phyloP scores from a whole-genome alignment of 495 filamentous ascomycete genomes.

The Amorphotheca resinae region DNA sequence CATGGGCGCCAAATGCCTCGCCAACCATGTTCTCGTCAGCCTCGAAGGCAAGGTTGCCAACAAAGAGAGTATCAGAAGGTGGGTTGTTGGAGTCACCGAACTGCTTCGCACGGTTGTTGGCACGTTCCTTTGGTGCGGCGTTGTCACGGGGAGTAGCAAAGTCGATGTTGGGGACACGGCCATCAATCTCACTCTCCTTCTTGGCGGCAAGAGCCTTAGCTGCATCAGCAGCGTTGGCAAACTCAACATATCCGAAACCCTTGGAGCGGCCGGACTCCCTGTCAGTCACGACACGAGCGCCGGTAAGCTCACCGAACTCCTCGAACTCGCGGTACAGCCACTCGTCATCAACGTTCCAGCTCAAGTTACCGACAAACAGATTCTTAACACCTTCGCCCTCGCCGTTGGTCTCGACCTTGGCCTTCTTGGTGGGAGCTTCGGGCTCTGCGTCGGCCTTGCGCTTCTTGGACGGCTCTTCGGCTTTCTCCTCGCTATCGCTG shows the following conservation, averaged over 20 bases:
- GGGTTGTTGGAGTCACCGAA: conserved; percentile 70
- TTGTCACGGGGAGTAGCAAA: conserved; percentile 60
- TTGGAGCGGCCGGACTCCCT: conserved; percentile 71
- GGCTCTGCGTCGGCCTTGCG: conserved; percentile 68
- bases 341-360: conserved; percentile 90
- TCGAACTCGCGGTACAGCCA: conserved; percentile 81
- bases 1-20: conserved; percentile 62
- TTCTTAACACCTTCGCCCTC: conserved; percentile 51
- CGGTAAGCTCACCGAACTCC: conserved; percentile 62
- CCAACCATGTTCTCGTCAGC: conserved; percentile 63
- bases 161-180: conserved; percentile 80
- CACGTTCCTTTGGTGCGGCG: conserved; percentile 40
- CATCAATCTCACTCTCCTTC: conserved; percentile 71
- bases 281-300: conserved; percentile 74
- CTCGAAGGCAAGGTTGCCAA: conserved; percentile 85
- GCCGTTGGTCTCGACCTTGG: conserved; percentile 49
- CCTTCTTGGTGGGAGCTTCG: conserved; percentile 60
- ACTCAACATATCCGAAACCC: conserved; percentile 97
- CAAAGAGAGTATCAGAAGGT: conserved; percentile 76
- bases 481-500: conserved; percentile 33
- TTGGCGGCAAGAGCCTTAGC: conserved; percentile 67
- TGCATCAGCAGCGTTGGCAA: conserved; percentile 52
- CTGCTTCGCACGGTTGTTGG: conserved; percentile 53
- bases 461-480: conserved; percentile 59
- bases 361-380: conserved; percentile 88